These are phyloP conservation scores for Rhizopus arrhizus DNA, from an alignment of 371 early-diverging fungal species.

Conservation along the genomic window DNA sequence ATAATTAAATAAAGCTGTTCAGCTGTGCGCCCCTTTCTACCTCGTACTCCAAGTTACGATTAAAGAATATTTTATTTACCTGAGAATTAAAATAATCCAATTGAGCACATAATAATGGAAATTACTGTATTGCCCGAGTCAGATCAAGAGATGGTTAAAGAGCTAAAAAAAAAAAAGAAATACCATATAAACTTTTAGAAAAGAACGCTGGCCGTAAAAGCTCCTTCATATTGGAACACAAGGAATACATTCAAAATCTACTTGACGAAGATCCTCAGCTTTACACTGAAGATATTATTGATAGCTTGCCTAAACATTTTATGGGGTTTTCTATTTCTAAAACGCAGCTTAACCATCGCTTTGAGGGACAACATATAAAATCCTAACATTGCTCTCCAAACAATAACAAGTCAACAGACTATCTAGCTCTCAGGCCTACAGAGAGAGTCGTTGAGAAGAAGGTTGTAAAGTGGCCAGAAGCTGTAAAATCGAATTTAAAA, in stretches of 20 bases:
- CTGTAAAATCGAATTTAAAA: background rate
- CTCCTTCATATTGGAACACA: conserved; percentile 2
- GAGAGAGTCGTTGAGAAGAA: background rate
- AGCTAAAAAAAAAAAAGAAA: no score
- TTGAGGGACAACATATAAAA: conserved; percentile 8
- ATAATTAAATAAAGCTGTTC: no score
- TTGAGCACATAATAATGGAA: no score
- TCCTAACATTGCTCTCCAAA: conserved; percentile 8
- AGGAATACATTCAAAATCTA: background rate
- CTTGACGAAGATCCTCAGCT: conserved; percentile 7
- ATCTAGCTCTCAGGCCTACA: background rate
- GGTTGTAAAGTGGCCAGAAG: background rate
- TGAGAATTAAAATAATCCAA: no score
- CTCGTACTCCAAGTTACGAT: no score
- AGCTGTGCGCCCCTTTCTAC: no score
- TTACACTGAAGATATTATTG: conserved; percentile 6
- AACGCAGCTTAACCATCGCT: conserved; percentile 7
- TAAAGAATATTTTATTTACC: no score
- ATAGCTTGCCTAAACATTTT: conserved; percentile 7
- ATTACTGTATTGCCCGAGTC: no score
- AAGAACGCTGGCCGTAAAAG: conserved; percentile 4
- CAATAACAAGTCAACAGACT: background rate
- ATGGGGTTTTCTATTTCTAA: conserved; percentile 12
- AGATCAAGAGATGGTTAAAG: no score
- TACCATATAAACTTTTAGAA: no score